Evolutionary conservation across 225 moss, liverwort and hornwort species (phyloP), one percentile per base, ranked within the genome.

Genomic region (Ulota crispa): DNA sequence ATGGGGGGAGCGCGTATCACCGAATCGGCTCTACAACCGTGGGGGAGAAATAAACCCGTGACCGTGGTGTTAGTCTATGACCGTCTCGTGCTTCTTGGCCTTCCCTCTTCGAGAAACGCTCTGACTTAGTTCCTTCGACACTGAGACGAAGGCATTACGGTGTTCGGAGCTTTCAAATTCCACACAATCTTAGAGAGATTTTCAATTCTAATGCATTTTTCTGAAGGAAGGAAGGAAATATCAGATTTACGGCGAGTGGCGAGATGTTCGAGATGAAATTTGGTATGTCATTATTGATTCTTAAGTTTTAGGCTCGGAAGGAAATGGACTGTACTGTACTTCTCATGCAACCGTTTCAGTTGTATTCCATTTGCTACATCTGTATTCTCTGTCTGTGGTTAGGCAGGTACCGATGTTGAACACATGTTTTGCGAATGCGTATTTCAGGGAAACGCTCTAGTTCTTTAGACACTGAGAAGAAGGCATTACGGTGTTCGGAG

Each of bases 341-440:
- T 19, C 56, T 26, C n/a, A n/a, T n/a, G n/a, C 9, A 69, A 34
- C 63, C n/a, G 70, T 28, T 74, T 73, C 15, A 28, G 76, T 60
- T 36, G 34, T 72, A 71, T 78, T 72, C 65, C 32, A 41, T 37
- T 80, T 76, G 59, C 42, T 31, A 52, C 50, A 76, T 80, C 75
- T 30, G 21, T 26, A 9, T 39, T 57, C 70, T 45, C 39, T 16
- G 27, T 52, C 31, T 26, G 32, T 43, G 36, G 41, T 64, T 34
- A 39, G 37, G 50, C 37, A 60, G 70, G 34, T 50, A 53, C 14
- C 28, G 30, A 27, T 69, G 70, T 7, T 57, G 10, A 10, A 24
- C 42, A 7, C 34, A 0, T 32, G 5, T 50, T 37, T 39, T 3
- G 19, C 42, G 42, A 36, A 68, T 24, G 20, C 1, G 11, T 23